Conservation (phyloP, 371 early-diverging fungal species). For the Thermomucor indicae-seudaticae region DNA sequence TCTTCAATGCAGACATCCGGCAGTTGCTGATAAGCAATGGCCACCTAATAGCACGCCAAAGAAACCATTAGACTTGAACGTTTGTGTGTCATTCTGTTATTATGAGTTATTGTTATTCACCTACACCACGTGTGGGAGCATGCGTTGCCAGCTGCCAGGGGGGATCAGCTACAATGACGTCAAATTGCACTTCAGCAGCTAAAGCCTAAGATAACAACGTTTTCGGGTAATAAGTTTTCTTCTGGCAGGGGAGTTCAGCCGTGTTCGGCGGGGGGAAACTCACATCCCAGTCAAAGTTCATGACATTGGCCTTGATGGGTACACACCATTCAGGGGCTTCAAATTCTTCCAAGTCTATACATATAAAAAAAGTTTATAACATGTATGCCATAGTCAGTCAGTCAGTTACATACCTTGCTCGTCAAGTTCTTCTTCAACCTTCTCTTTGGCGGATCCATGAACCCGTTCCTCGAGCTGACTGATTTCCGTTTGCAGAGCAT, state of each 20-base stretch:
- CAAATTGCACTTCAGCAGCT: slow-evolving; percentile 81
- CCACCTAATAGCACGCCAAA: slow-evolving; percentile 64
- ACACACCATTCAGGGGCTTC: slow-evolving; percentile 93
- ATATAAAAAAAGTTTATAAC: slow-evolving; percentile 7
- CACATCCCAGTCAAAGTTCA: slow-evolving; percentile 91
- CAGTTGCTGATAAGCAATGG: slow-evolving; percentile 92
- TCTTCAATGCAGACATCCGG: slow-evolving; percentile 89
- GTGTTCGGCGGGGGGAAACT: slow-evolving; percentile 8
- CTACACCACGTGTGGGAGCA: slow-evolving; percentile 88
- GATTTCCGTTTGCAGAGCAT: slow-evolving; percentile 56
- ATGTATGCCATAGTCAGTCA: neutral
- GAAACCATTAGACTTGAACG: no score
- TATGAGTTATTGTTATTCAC: no score
- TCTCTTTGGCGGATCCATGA: slow-evolving; percentile 16
- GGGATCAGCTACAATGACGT: slow-evolving; percentile 91
- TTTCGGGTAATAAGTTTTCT: neutral
- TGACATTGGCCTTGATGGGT: slow-evolving; percentile 91
- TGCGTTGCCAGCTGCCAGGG: slow-evolving; percentile 97
- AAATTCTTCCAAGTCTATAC: slow-evolving; percentile 73
- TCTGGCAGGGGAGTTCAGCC: neutral
- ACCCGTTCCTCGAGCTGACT: slow-evolving; percentile 46
- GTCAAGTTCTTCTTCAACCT: slow-evolving; percentile 28
- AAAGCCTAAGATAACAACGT: slow-evolving; percentile 42
- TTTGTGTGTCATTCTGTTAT: neutral
- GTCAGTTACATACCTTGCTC: slow-evolving; percentile 17